Evolutionary conservation across 352 stramenopile species (phyloP), one percentile per base, ranked within the genome.

Genomic region (Globisporangium mamillatum): DNA sequence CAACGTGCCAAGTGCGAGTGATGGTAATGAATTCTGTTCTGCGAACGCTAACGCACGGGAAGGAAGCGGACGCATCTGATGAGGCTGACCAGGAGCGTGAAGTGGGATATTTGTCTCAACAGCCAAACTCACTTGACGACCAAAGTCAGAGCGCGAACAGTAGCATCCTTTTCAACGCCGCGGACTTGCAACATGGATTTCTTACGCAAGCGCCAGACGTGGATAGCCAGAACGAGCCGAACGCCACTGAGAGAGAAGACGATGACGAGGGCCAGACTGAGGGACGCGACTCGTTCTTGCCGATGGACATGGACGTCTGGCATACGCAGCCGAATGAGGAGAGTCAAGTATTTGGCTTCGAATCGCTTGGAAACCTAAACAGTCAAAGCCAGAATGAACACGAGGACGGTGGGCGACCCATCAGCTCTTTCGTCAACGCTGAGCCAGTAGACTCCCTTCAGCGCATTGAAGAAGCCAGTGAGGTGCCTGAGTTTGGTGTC

Each of bases 271-370:
- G 56, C 10, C 56, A 61, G n/a, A 22, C 20, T 3, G 56, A 48
- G 20, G 41, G 32, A 27, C 14, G 56, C 20, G 20, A 22, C 20
- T 61, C 56, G 20, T 61, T 48, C 24, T 34, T 22, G 10, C 38
- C 24, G 38, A 64, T 64, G 38, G 59, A 64, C 38, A 38, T 55
- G 22, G 64, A 64, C 10, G 18, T 57, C 1, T 69, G 64, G 64
- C 64, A 69, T 5, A 69, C 64, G 24, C 64, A 69, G 18, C 64
- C 64, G 14, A 64, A 54, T 18, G 64, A 64, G 16, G 64, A 69
- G 1, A 69, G 22, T 12, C 64, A 46, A 8, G 29, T 48, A 4
- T 69, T 69, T 18, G 29, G 44, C 12, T 25, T 60, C n/a, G 55
- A 34, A 20, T 46, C 38, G 12, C 20, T 20, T 50, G 16, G 41